Evolutionary conservation across 179 eudicot species (phyloP), one percentile per base, ranked within the genome.

Genomic region (Dionaea muscipula): DNA sequence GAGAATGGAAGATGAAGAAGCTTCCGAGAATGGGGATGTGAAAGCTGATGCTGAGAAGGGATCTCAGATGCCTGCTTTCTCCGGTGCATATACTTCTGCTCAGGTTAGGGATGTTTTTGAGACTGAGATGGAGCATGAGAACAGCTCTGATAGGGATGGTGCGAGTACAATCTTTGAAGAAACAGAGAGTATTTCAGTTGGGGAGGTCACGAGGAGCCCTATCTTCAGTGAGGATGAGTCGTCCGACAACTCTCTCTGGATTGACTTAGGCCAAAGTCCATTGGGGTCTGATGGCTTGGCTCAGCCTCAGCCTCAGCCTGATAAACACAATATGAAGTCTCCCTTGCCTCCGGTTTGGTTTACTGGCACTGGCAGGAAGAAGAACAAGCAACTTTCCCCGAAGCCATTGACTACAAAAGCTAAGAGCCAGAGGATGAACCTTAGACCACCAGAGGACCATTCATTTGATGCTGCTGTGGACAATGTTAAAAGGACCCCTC

Each of bases 221-320:
- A 84, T 85, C 23, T 85, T 87, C 62, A 93, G 96, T 26, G 99
- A 93, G 75, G 99, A 91, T 68, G 98, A 87, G 52, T 91, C 96
- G 16, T 87, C 93, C 1, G 96, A 83, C 47, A 82, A 82, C 69
- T 88, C 96, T 1, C 69, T 78, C 36, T 87, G 96, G 96, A 87
- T 87, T 70, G 91, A 87, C 69, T 56, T 85, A 50, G 96, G 96
- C 45, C 95, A 82, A 67, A 85, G 94, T 51, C 96, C 96, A 0
- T 16, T 75, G 55, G 80, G 84, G 57, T 79, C 85, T 1, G 90
- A 84, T 25, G n/a, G 52, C 38, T 63, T 37, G 24, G n/a, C n/a
- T n/a, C n/a, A n/a, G n/a, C n/a, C n/a, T n/a, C n/a, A n/a, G 72
- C 80, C 43, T 78, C 60, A 28, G 31, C 62, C 24, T n/a, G 81